Base-by-base conservation (phyloP, 2,329 filamentous ascomycete species). In the Allantophomopsis lycopodina region DNA sequence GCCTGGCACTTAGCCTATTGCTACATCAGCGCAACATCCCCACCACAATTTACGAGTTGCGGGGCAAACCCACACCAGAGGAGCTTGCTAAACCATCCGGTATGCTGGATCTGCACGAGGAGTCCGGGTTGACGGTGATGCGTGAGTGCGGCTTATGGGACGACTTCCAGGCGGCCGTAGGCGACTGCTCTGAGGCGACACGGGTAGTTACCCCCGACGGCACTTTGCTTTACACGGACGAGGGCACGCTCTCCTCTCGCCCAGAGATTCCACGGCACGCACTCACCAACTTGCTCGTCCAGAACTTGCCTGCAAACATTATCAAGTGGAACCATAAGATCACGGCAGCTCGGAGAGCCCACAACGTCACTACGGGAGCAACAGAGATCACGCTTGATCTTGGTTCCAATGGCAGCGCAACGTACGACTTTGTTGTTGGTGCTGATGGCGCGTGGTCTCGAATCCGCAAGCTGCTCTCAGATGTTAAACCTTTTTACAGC, bases 31-130 rank as follows among this genome's bases (percentile, higher is more conserved):
- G 23, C 12, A 7, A 6, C 10, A 37, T 37, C 20, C 13, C 3
- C 13, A 17, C 41, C 40, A 50, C 41, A 2, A 40, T 50, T 14
- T 50, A 47, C 36, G 48, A 50, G 38, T 11, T 20, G 13, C 45
- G 47, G 18, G 39, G 47, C 1, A 46, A 47, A 13, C 55, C 54
- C 7, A 53, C 48, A 4, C 39, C 44, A 0, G 47, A 48, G 5
- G 51, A 53, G 12, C 46, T 55, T 8, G 37, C 47, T 5, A 42
- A 43, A 8, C 53, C 54, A 2, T 56, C 50, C 7, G 68, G 69
- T 4, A 65, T 55, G 40, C 60, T 74, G 2, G 70, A 74, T 46
- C 55, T 75, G 1, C 68, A 73, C 46, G 53, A 58, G 0, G 46
- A 55, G 5, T 60, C 60, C 1, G 69, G 69, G 0, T 60, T 68